Conservation (phyloP, 352 stramenopile species). For the Phytopythium montanum region DNA sequence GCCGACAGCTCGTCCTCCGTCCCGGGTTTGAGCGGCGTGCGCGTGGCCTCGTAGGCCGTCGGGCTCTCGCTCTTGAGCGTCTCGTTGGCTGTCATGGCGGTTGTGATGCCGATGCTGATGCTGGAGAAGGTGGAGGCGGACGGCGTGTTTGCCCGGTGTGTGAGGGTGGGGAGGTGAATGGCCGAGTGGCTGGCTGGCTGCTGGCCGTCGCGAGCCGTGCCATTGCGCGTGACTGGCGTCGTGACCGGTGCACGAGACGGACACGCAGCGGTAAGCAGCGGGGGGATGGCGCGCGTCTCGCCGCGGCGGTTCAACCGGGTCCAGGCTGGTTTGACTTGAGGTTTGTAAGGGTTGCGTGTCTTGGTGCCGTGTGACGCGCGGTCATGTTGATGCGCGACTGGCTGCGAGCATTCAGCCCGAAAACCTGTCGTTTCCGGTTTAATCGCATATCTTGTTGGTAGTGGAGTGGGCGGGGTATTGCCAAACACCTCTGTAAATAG, state of each 20-base stretch:
- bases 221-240: no score
- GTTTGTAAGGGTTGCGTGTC: background rate
- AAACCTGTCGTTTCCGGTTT: background rate
- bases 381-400: background rate
- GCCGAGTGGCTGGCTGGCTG: background rate
- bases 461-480: background rate
- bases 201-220: background rate
- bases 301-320: background rate
- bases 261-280: background rate
- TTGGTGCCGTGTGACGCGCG: background rate
- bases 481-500: background rate
- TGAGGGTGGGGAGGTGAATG: background rate
- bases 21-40: conserved; percentile 7
- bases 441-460: background rate
- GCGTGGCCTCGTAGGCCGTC: conserved; percentile 1
- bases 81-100: background rate
- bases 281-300: background rate
- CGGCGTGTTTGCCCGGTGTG: background rate
- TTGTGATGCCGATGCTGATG: background rate
- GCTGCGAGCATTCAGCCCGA: background rate
- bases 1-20: background rate
- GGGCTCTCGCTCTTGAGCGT: background rate
- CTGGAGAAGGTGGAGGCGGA: background rate
- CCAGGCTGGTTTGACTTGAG: background rate
- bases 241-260: background rate